phyloP scores from a whole-genome alignment of 225 moss, liverwort and hornwort species.

The Pseudisothecium myosuroides region DNA sequence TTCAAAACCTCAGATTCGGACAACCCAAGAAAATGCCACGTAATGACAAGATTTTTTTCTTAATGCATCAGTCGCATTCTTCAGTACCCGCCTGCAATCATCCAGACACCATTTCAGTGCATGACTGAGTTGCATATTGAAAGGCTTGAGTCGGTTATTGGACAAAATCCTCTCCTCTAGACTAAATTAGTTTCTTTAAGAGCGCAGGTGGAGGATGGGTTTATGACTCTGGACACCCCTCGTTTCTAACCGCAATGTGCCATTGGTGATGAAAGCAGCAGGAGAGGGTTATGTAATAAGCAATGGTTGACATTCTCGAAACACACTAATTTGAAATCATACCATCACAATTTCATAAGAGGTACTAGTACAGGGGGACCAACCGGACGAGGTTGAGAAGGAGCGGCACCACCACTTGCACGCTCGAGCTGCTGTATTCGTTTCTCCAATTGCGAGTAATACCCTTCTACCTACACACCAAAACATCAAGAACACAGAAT shows the following conservation, averaged over 20 bases:
- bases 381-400: slow-evolving; percentile 11
- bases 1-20: not conserved
- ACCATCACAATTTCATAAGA: not conserved
- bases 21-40: not conserved
- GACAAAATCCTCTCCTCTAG: not conserved
- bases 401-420: slow-evolving; percentile 1
- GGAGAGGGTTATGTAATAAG: not conserved
- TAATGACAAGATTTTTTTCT: not conserved
- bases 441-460: slow-evolving; percentile 40
- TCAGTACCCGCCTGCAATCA: slow-evolving; percentile 13
- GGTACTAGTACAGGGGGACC: not conserved
- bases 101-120: not conserved
- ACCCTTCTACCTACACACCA: slow-evolving; percentile 24
- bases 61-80: slow-evolving; percentile 8
- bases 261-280: not conserved
- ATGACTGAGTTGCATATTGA: not conserved
- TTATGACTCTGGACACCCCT: not conserved
- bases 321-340: not conserved
- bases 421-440: slow-evolving; percentile 39
- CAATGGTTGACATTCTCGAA: not conserved
- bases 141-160: not conserved
- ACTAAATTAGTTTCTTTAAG: not conserved
- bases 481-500: not conserved
- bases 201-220: not conserved
- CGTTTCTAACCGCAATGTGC: not conserved